A percentile compares a stretch with the other conserved stretches of the same genome.
These are phyloP conservation scores for Ceratonia siliqua DNA, from an alignment of 306 rosid genomes.

Conservation along the genomic window DNA sequence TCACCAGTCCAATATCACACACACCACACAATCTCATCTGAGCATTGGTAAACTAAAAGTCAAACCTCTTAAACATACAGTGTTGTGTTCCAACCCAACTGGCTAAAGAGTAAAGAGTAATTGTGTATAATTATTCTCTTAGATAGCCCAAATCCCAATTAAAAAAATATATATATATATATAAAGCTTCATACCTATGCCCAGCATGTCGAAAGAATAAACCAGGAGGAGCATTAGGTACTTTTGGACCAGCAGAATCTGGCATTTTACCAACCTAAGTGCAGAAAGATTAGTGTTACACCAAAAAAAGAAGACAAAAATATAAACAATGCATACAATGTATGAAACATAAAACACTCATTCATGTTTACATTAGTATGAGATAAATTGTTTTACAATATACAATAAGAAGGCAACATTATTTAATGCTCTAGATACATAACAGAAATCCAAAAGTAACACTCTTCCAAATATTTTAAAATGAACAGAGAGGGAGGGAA, in stretches of 20 bases:
- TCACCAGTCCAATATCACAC: background rate
- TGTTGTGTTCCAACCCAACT: conserved; percentile 3
- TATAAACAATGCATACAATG: background rate
- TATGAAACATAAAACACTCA: background rate
- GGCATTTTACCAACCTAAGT: conserved; percentile 48
- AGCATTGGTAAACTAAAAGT: background rate
- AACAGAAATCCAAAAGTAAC: background rate
- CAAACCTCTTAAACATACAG: conserved; percentile 3
- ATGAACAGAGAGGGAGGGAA: background rate
- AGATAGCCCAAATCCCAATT: background rate
- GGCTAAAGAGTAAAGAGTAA: conserved; percentile 14
- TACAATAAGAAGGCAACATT: background rate
- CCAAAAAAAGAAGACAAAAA: background rate
- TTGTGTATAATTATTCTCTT: conserved; percentile 16
- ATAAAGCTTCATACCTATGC: conserved; percentile 37
- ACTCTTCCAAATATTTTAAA: conserved; percentile 10
- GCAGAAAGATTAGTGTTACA: conserved; percentile 9
- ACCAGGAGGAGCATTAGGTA: conserved; percentile 37
- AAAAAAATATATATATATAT: background rate
- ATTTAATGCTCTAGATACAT: background rate
- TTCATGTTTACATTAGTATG: background rate
- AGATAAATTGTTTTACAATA: background rate
- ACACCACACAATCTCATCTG: background rate
- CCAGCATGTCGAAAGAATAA: conserved; percentile 62
- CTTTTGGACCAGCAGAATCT: conserved; percentile 37